phyloP scores from a whole-genome alignment of 164 flowering plant species.

The Taxillus chinensis region DNA sequence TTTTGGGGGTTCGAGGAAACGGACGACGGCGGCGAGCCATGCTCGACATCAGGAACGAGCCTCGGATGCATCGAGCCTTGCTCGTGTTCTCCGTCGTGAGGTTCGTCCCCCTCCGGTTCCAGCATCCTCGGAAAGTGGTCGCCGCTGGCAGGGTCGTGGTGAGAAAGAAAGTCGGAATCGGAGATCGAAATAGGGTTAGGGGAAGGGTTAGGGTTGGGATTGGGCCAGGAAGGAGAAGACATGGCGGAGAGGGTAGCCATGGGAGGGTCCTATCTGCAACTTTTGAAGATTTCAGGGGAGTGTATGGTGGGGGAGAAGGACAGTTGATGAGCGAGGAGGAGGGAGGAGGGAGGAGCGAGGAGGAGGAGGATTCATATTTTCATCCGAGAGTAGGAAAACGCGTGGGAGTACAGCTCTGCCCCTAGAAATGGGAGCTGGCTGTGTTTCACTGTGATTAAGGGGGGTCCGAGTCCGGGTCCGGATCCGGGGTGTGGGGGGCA shows the following conservation, averaged over 20 bases:
- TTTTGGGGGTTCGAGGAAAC: too few species aligned
- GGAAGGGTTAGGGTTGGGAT: background rate
- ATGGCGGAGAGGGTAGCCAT: slow-evolving; percentile 1
- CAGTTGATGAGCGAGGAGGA: background rate
- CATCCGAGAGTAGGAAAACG: background rate
- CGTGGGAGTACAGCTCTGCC: background rate
- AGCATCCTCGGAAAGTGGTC: background rate
- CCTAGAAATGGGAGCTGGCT: background rate
- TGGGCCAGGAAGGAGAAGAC: background rate
- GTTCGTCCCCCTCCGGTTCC: background rate
- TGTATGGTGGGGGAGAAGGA: too few species aligned
- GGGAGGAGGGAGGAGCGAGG: background rate
- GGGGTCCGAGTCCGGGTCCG: too few species aligned
- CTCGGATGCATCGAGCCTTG: background rate
- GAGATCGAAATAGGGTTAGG: background rate
- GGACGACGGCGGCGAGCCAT: too few species aligned
- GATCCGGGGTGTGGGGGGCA: background rate
- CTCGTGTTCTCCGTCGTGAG: background rate
- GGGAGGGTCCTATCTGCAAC: background rate
- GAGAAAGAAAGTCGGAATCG: background rate
- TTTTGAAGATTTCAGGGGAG: background rate
- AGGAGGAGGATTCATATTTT: background rate
- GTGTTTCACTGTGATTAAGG: background rate
- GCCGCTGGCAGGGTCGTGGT: background rate
- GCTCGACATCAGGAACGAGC: too few species aligned